These are phyloP conservation scores for Gliomastix tumulicola DNA, from an alignment of 2,329 filamentous ascomycete genomes.

Conservation along the genomic window DNA sequence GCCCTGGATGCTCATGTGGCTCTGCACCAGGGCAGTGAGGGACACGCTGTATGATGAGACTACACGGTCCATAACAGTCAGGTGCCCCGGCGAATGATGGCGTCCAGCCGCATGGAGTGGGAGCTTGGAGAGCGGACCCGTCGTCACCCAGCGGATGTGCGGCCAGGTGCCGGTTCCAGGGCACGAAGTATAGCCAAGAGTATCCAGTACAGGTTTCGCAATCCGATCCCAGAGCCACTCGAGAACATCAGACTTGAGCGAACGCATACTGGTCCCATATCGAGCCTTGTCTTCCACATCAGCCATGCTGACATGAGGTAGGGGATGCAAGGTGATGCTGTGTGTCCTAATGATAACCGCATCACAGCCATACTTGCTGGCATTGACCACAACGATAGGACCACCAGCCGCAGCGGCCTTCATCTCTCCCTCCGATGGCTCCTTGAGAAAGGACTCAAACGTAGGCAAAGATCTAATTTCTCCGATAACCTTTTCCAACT, in stretches of 20 bases:
- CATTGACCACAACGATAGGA: neutral
- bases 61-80: neutral
- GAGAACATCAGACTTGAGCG: neutral
- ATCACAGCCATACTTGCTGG: neutral
- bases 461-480: neutral
- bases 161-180: neutral
- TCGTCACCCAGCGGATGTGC: neutral
- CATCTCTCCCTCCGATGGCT: neutral
- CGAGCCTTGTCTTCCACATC: too few relatives aligned
- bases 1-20: neutral
- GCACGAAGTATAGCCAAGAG: neutral
- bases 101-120: neutral
- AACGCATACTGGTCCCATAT: too few relatives aligned
- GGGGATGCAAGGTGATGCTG: too few relatives aligned
- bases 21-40: neutral
- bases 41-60: neutral
- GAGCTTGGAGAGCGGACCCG: neutral
- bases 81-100: neutral
- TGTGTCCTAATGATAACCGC: neutral
- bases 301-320: too few relatives aligned
- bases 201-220: neutral
- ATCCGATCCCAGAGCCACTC: neutral
- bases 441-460: neutral
- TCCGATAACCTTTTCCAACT: neutral
- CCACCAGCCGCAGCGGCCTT: neutral